Percentiles rank a stretch among this genome's conserved stretches.
Conservation (phyloP, 192 early-diverging fungal species). For the Dimargaris cristalligena region DNA sequence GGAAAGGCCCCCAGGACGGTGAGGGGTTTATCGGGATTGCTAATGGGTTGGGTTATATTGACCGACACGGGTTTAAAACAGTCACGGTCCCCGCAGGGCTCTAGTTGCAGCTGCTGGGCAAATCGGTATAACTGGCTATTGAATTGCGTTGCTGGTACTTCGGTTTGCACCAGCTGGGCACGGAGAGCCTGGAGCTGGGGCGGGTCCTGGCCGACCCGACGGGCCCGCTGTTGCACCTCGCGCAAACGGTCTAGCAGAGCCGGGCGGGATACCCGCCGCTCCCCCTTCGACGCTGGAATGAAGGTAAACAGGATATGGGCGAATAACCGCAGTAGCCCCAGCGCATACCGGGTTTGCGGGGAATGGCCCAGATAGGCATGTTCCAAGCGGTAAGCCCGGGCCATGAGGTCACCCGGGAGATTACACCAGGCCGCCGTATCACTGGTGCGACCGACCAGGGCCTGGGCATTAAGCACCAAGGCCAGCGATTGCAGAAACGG, state of each 20-base stretch:
- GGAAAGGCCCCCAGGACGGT: constrained; percentile 14
- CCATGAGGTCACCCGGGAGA: constrained; percentile 23
- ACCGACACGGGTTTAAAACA: not conserved
- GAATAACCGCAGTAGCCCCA: constrained; percentile 28
- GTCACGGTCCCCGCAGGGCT: not conserved
- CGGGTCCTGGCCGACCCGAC: not conserved
- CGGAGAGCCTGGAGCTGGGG: not conserved
- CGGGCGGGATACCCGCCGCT: not conserved
- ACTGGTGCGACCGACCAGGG: constrained; percentile 12
- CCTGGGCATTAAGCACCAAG: not conserved
- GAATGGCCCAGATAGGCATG: constrained; percentile 29
- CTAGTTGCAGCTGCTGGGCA: not conserved
- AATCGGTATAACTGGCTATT: not conserved
- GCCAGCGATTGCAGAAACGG: not conserved
- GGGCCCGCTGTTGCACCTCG: not conserved
- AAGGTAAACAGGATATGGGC: constrained; percentile 26
- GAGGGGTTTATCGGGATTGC: not conserved
- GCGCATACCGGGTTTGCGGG: constrained; percentile 20
- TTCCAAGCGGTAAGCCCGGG: constrained; percentile 30
- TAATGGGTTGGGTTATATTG: not conserved
- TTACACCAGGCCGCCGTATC: constrained; percentile 18
- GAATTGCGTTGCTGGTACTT: not conserved
- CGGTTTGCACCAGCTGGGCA: not conserved
- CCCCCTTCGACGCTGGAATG: not conserved
- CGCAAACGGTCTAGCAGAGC: not conserved